Evolutionary conservation across 2,329 filamentous ascomycete genomes (phyloP), one percentile per base, ranked within the genome.

Genomic region (Beauveria sp.): DNA sequence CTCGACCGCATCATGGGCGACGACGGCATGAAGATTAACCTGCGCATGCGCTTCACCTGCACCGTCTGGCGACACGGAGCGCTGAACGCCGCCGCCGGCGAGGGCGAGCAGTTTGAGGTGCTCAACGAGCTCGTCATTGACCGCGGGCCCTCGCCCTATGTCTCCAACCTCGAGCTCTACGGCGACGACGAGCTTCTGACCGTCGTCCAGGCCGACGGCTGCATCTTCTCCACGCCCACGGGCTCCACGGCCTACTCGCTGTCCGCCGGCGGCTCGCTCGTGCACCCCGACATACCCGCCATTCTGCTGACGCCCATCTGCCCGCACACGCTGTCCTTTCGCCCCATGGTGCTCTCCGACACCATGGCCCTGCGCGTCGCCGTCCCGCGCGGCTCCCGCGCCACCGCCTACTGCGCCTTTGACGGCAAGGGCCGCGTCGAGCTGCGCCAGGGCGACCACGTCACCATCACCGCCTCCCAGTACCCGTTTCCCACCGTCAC

Each of bases 71-170:
- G 93, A 50, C 82, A 88, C 66, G 85, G 83, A 34, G 74, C 77
- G 2, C 70, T 76, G 1, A 82, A 80, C 65, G 83, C 81, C 48
- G 73, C 75, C 4, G 72, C 77, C 2, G 83, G 81, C 12, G 92
- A 97, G 74, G 91, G 89, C 50, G 93, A 97, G 77, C 92, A 96
- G 69, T 97, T 97, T 65, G 94, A 99, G 77, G 93, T 99, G 22
- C 85, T 99, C 65, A 99, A 99, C 75, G 94, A 99, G 77, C 86
- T 99, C 56, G 93, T 99, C 73, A 97, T 99, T 68, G 94, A 99
- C 76, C 90, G 94, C 63, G 94, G 94, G 65, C 94, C 94, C 69
- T 96, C 91, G 18, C 92, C 93, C 22, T 99, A 97, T 72, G 93
- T 99, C 62, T 97, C 93, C 48, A 96, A 96, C 75, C 82, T 99